Conservation (phyloP, 805 yeast species). For the Wickerhamiella parazyma region DNA sequence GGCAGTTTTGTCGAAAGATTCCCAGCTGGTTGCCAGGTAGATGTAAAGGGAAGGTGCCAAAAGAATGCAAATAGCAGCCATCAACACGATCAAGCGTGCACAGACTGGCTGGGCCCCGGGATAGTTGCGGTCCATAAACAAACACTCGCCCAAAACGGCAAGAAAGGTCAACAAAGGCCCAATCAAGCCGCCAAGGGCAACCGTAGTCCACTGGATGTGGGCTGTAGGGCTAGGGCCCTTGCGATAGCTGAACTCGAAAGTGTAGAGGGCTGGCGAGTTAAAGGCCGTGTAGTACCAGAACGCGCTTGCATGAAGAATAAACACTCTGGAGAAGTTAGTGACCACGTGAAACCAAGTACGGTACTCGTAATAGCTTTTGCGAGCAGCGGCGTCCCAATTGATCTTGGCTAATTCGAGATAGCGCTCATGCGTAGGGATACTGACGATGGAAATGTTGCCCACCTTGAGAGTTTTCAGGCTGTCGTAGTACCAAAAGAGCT, state of each 20-base stretch:
- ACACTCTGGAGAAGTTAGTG: constrained; percentile 61
- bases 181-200: constrained; percentile 56
- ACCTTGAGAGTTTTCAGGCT: constrained; percentile 48
- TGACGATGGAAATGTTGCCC: constrained; percentile 35
- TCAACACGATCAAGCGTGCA: constrained; percentile 33
- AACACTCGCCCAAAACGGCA: constrained; percentile 43
- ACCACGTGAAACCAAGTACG: constrained; percentile 67
- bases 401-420: constrained; percentile 41
- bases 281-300: constrained; percentile 67
- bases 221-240: constrained; percentile 47
- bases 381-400: constrained; percentile 53
- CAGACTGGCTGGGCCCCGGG: constrained; percentile 54
- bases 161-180: constrained; percentile 43
- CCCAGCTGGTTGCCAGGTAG: constrained; percentile 15
- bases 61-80: constrained; percentile 33
- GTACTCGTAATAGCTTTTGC: constrained; percentile 60
- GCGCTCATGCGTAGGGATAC: constrained; percentile 41
- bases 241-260: constrained; percentile 39
- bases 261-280: constrained; percentile 57
- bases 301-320: constrained; percentile 61
- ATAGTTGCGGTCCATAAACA: constrained; percentile 59
- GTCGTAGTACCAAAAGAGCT: constrained; percentile 67
- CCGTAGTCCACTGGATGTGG: constrained; percentile 40
- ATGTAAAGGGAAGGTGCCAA: constrained; percentile 15
- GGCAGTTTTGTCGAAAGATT: constrained; percentile 5